Percentiles rank a stretch among this genome's conserved stretches.
These are phyloP conservation scores for Sporobolomyces pararoseus DNA, from an alignment of 768 basidiomycete genomes.

Conservation along the genomic window DNA sequence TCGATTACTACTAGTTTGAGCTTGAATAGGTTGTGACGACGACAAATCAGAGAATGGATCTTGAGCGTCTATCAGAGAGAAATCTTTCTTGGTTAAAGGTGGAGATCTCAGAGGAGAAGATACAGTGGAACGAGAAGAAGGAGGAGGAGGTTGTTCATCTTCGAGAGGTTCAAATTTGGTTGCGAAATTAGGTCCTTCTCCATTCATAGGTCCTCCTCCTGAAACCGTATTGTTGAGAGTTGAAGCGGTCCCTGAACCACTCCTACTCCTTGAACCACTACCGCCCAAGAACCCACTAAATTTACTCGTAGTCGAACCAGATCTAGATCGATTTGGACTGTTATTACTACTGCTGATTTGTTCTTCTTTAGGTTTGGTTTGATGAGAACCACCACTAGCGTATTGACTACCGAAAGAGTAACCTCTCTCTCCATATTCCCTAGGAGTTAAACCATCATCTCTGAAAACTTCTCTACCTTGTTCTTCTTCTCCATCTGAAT, in stretches of 20 bases:
- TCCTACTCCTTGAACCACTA: slow-evolving; percentile 18
- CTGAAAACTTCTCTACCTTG: background rate
- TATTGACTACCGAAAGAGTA: slow-evolving; percentile 34
- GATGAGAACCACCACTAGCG: slow-evolving; percentile 21
- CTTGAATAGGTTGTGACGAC: background rate
- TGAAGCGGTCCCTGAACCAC: background rate
- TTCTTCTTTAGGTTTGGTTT: background rate
- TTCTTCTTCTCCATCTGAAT: background rate
- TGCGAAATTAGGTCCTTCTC: slow-evolving; percentile 1
- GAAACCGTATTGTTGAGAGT: background rate
- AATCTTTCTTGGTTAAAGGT: slow-evolving; percentile 9
- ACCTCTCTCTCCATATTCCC: slow-evolving; percentile 15
- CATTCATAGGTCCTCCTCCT: background rate
- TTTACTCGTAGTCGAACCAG: background rate
- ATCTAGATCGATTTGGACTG: background rate
- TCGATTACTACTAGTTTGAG: background rate
- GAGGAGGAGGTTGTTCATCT: background rate
- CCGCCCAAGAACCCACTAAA: slow-evolving; percentile 7
- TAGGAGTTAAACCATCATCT: slow-evolving; percentile 3
- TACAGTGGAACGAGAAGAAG: background rate
- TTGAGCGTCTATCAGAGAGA: slow-evolving; percentile 1
- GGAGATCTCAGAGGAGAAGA: background rate
- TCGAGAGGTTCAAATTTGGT: background rate
- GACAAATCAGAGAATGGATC: slow-evolving; percentile 1
- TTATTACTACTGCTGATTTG: background rate